Evolutionary conservation across 2,329 filamentous ascomycete genomes (phyloP).

Genomic region (Scopulariopsis brevicaulis): DNA sequence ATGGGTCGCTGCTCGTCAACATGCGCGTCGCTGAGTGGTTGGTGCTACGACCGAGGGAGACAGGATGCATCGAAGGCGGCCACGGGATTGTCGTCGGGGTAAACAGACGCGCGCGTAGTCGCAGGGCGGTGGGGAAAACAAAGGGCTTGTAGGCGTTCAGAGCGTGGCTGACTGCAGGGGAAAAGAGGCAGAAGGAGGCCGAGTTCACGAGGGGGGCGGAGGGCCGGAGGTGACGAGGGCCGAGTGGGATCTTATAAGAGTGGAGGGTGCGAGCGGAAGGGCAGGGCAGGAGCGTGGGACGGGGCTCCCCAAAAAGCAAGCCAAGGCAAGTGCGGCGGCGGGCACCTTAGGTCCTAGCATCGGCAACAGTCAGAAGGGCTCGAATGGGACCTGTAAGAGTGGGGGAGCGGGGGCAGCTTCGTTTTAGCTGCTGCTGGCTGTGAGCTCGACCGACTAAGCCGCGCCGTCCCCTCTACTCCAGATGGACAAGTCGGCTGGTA

Average conservation of each 20-base stretch:
- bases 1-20: not conserved
- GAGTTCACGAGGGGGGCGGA: not conserved
- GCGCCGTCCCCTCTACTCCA: not conserved
- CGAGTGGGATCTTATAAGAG: not conserved
- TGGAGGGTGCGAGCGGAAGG: not conserved
- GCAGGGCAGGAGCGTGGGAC: not conserved
- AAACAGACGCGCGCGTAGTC: not conserved
- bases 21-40: not conserved
- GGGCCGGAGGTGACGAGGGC: not conserved
- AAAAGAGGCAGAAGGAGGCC: not conserved
- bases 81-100: not conserved
- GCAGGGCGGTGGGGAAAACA: not conserved
- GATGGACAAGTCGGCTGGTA: not conserved
- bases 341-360: not conserved
- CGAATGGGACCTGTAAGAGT: not conserved
- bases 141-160: not conserved
- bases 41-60: not conserved
- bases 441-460: not conserved
- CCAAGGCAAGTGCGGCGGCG: not conserved
- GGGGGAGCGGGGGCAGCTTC: not conserved
- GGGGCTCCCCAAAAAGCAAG: not conserved
- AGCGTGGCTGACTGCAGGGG: not conserved
- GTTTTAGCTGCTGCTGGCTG: not conserved
- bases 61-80: not conserved
- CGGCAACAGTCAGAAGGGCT: not conserved